Evolutionary conservation across 2,329 filamentous ascomycete genomes (phyloP), one percentile per base, ranked within the genome.

Genomic region (Coniochaeta pulveracea): DNA sequence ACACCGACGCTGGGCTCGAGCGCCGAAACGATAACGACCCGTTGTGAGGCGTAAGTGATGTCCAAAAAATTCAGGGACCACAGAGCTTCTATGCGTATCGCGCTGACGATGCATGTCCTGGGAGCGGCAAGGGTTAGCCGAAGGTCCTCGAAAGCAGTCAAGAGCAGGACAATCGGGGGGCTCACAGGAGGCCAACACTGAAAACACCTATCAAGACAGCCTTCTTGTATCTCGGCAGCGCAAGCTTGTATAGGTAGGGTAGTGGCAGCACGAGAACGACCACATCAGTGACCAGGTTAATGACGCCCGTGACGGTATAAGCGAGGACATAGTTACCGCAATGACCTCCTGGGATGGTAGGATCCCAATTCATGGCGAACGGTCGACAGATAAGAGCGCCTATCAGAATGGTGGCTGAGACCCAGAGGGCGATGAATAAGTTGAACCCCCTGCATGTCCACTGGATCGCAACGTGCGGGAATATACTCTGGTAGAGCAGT

Each of bases 1-100:
- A 63, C 49, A 22, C 50, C 57, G 18, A 63, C 45, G 29, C 50
- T 51, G 5, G 56, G 57, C 40, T 63, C 59, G 45, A 54, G 12
- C 8, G 48, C 50, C 11, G 48, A 51, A 41, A 57, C 59, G 34
- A 61, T 44, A 26, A 50, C 50, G 4, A 57, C 52, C 7, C 41
- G 43, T 14, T 51, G 48, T 23, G 55, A 47, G 6, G 48, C 49
- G 30, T 45, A 53, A 11, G 57, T 57, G 16, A 57, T 40, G 38
- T 58, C 54, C 23, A 25, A 28, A 39, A 53, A 54, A 39, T 58
- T 46, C 40, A 57, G 46, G 22, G 40, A 38, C 12, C 46, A 44
- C 23, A 61, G 50, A 14, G 47, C 44, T 22, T 44, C 43, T 34
- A 60, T 48, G 4, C 58, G 52, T 34, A 59, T 41, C 28, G 44